Evolutionary conservation across 208 protist species (phyloP).

Genomic region (Angomonas deanei): DNA sequence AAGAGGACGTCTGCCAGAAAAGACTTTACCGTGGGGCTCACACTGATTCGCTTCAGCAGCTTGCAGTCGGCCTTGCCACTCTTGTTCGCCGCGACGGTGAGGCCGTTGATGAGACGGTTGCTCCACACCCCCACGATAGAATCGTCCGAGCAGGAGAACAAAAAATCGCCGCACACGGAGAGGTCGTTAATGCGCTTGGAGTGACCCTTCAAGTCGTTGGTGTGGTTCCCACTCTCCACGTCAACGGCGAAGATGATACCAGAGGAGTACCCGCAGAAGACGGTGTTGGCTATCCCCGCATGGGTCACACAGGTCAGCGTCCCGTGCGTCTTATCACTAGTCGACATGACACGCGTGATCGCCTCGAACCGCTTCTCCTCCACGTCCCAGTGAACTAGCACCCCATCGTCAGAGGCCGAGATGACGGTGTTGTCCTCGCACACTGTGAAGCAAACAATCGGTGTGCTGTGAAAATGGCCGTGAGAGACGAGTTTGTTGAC

Average conservation of each 20-base stretch:
- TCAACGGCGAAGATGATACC: constrained; percentile 48
- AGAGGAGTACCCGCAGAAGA: constrained; percentile 56
- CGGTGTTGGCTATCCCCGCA: constrained; percentile 14
- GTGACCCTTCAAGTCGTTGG: constrained; percentile 51
- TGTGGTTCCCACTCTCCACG: constrained; percentile 31
- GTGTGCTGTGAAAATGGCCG: constrained; percentile 45
- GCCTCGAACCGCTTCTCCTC: constrained; percentile 72
- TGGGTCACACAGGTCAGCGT: constrained; percentile 21
- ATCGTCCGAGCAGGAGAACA: constrained; percentile 82
- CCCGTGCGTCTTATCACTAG: constrained; percentile 8
- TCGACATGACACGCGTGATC: constrained; percentile 33
- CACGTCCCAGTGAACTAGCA: constrained; percentile 75
- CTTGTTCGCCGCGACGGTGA: not conserved
- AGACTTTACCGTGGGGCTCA: constrained; percentile 42
- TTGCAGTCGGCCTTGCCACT: constrained; percentile 3
- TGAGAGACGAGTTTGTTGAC: constrained; percentile 48
- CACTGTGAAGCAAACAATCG: constrained; percentile 34
- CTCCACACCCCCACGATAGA: constrained; percentile 64
- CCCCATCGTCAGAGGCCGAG: constrained; percentile 63
- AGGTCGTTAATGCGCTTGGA: constrained; percentile 49
- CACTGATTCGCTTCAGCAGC: constrained; percentile 51
- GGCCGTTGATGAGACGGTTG: constrained; percentile 9
- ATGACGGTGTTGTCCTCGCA: constrained; percentile 44
- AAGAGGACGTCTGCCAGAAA: constrained; percentile 49
- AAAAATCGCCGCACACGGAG: constrained; percentile 40